Percentiles rank a stretch among this genome's conserved stretches.
phyloP scores from a whole-genome alignment of 495 filamentous ascomycete species.

The Pyrenula massariospora region DNA sequence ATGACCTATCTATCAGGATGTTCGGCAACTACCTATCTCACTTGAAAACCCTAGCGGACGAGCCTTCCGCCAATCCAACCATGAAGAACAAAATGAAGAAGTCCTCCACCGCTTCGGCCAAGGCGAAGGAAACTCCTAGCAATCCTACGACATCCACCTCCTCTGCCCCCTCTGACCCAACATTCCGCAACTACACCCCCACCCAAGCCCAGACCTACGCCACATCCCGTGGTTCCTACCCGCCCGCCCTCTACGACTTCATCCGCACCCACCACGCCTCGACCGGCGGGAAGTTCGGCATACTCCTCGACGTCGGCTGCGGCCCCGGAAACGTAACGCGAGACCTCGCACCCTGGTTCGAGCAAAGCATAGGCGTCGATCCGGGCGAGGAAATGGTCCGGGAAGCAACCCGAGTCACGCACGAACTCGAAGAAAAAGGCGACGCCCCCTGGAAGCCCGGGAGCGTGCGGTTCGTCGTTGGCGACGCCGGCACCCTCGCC shows the following conservation, averaged over 20 bases:
- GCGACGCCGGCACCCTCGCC: conserved; percentile 23
- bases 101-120: too few relatives aligned
- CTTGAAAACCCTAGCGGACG: too few relatives aligned
- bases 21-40: too few relatives aligned
- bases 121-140: too few relatives aligned
- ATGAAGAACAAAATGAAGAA: too few relatives aligned
- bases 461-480: conserved; percentile 24
- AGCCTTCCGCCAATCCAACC: too few relatives aligned
- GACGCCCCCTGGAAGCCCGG: conserved; percentile 11
- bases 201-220: conserved; percentile 31
- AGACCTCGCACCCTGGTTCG: conserved; percentile 25
- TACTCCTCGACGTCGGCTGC: conserved; percentile 40
- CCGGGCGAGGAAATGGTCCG: conserved; percentile 39
- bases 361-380: conserved; percentile 32
- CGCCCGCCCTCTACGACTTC: conserved; percentile 22
- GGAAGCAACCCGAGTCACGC: conserved; percentile 15
- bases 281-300: conserved; percentile 27
- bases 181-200: conserved; percentile 30
- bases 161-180: conserved; percentile 13
- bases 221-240: conserved; percentile 23
- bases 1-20: too few relatives aligned
- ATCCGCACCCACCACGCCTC: conserved; percentile 32
- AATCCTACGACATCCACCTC: too few relatives aligned
- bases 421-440: conserved; percentile 1
- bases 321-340: conserved; percentile 33